Base-by-base conservation (phyloP, 345 rosid genomes). In the Eutrema yunnanense region DNA sequence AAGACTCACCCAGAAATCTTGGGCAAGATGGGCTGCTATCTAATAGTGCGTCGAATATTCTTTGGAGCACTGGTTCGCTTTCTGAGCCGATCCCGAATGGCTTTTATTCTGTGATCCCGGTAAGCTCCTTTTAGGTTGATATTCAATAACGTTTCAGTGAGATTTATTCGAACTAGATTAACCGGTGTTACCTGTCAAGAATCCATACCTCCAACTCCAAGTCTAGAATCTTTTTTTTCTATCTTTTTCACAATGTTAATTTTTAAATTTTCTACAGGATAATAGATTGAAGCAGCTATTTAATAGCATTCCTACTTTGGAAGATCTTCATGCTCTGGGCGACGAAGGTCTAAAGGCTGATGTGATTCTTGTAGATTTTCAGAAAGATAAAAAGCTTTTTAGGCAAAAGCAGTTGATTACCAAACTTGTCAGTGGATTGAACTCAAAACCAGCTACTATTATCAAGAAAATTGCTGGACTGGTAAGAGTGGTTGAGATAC, bases 401-500 rank as follows among this genome's bases (percentile, higher is more conserved):
- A 88, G 87, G 96, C 84, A 90, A 69, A 92, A 92, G 82, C 98
- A 87, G 80, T 79, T 88, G 84, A 85, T 85, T 54, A 69, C 78
- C 69, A 83, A 91, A 64, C 81, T 91, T 67, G 93, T 88, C 62
- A 92, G 83, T 79, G 99, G 98, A 73, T 69, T 89, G 81, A 86
- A 84, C 80, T 87, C 99, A 68, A 90, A 92, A 76, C 96, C 98
- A 47, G 90, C 97, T 66, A 84, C 88, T 47, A 73, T 89, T 79
- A 84, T 96, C 54, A 96, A 92, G 82, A 96, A 92, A 86, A 90
- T 92, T 67, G 96, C 96, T 11, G 97, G 87, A 82, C 81, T 92
- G 96, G 99, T 96, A 74, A 85, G 89, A 75, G 43, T 40, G 61
- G 9, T 40, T 73, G 46, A 30, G 38, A 47, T 52, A 29, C 58